A percentile compares a stretch with the other conserved stretches of the same genome.
phyloP scores from a whole-genome alignment of 2,329 filamentous ascomycete genomes.

The Colletotrichum trifolii region DNA sequence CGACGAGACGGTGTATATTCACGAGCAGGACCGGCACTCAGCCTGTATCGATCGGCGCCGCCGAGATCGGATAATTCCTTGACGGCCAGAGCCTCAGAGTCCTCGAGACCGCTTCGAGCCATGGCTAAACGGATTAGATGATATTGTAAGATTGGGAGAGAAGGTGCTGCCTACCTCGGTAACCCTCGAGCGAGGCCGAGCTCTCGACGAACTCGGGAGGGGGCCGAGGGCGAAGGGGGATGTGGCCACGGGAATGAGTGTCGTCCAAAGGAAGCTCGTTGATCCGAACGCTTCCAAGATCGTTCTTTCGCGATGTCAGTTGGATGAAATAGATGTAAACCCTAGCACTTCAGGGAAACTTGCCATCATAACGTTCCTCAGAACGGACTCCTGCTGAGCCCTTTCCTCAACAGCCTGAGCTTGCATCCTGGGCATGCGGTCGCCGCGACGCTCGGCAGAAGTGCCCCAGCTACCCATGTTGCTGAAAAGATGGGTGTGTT shows the following conservation, averaged over 20 bases:
- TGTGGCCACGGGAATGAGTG: slow-evolving; percentile 1
- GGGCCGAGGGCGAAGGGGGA: slow-evolving; percentile 9
- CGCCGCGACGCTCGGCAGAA: slow-evolving; percentile 4
- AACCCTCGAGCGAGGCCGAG: slow-evolving; percentile 19
- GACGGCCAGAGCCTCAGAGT: slow-evolving; percentile 44
- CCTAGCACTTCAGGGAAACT: neutral
- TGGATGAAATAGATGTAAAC: neutral
- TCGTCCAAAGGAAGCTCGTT: slow-evolving; percentile 42
- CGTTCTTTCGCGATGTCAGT: slow-evolving; percentile 41
- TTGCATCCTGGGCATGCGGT: slow-evolving; percentile 22
- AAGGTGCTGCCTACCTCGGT: slow-evolving; percentile 1
- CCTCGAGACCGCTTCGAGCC: slow-evolving; percentile 42
- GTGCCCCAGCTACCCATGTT: slow-evolving; percentile 27
- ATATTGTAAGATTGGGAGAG: neutral
- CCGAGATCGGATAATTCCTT: slow-evolving; percentile 40
- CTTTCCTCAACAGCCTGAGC: neutral
- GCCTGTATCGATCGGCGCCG: slow-evolving; percentile 19
- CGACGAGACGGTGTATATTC: neutral
- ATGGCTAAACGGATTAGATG: slow-evolving; percentile 35
- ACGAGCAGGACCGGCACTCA: neutral
- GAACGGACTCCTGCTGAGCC: neutral
- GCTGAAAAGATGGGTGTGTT: neutral
- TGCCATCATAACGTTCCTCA: slow-evolving; percentile 27
- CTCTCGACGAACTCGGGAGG: neutral
- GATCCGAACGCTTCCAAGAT: slow-evolving; percentile 43